A percentile compares a stretch with the other conserved stretches of the same genome.
Evolutionary conservation across 148 eudicot genomes (phyloP).

Genomic region (Pharnaceum exiguum): DNA sequence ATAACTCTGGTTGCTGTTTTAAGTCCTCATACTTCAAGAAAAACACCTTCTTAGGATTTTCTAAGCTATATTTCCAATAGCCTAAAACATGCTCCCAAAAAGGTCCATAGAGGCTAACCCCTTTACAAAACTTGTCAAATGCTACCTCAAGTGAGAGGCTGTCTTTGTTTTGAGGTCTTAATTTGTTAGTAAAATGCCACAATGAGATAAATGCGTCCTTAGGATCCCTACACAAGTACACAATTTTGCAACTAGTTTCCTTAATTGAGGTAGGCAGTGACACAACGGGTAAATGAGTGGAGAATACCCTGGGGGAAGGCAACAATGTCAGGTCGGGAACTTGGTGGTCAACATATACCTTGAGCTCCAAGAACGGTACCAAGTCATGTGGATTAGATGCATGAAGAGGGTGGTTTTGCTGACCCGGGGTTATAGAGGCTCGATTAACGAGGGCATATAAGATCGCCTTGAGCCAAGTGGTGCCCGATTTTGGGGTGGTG

Average conservation of each 20-base stretch:
- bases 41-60: slow-evolving; percentile 20
- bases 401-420: slow-evolving; percentile 15
- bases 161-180: slow-evolving; percentile 7
- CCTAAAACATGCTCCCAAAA: slow-evolving; percentile 42
- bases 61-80: slow-evolving; percentile 37
- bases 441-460: slow-evolving; percentile 20
- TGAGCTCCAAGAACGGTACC: slow-evolving; percentile 29
- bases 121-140: slow-evolving; percentile 28
- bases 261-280: slow-evolving; percentile 27
- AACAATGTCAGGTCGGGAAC: slow-evolving; percentile 18
- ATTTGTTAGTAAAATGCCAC: slow-evolving; percentile 39
- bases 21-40: slow-evolving; percentile 42
- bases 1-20: slow-evolving; percentile 24
- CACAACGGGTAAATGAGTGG: slow-evolving; percentile 36
- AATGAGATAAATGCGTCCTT: slow-evolving; percentile 43
- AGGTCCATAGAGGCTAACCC: slow-evolving; percentile 23
- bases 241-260: slow-evolving; percentile 25
- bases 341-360: slow-evolving; percentile 12
- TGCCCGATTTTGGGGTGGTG: slow-evolving; percentile 37
- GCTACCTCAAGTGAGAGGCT: slow-evolving; percentile 22
- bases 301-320: slow-evolving; percentile 35
- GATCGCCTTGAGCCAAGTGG: slow-evolving; percentile 51
- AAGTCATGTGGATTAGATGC: slow-evolving; percentile 29
- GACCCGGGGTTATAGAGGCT: neutral
- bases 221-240: slow-evolving; percentile 47